phyloP scores from a whole-genome alignment of 1,139 yeast genomes.

The Saccharomyces uvarum region DNA sequence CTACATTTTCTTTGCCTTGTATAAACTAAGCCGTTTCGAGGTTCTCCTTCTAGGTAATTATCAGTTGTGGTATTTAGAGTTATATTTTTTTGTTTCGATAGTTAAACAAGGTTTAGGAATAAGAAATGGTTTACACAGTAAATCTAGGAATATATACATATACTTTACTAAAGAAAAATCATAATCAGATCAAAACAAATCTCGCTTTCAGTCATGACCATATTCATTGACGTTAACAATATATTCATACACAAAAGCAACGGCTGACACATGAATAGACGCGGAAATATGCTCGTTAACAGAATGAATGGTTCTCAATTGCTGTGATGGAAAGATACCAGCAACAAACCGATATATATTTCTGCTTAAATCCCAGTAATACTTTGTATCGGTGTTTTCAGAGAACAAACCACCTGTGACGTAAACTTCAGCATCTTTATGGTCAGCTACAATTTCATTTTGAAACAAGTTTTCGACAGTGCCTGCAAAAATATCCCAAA shows the following conservation, averaged over 20 bases:
- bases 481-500: slow-evolving; percentile 50
- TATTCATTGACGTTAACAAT: slow-evolving; percentile 34
- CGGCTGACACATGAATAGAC: slow-evolving; percentile 47
- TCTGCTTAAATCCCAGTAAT: slow-evolving; percentile 64
- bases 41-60: too few relatives aligned
- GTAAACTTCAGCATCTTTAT: slow-evolving; percentile 35
- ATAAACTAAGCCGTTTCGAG: too few relatives aligned
- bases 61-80: too few relatives aligned
- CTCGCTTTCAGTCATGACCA: slow-evolving; percentile 1
- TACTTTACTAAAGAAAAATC: not conserved
- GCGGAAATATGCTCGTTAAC: slow-evolving; percentile 51
- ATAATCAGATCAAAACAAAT: not conserved
- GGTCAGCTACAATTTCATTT: slow-evolving; percentile 29
- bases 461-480: slow-evolving; percentile 45
- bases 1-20: too few relatives aligned
- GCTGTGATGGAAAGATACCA: slow-evolving; percentile 16
- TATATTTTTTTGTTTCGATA: too few relatives aligned
- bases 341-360: slow-evolving; percentile 53
- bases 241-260: slow-evolving; percentile 54
- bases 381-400: slow-evolving; percentile 79
- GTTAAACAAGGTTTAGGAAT: too few relatives aligned
- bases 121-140: too few relatives aligned
- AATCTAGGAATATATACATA: not conserved
- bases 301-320: slow-evolving; percentile 39
- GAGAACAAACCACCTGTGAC: slow-evolving; percentile 61